Percentiles rank a stretch among this genome's conserved stretches.
Evolutionary conservation across 768 basidiomycete species (phyloP).

Genomic region (Auriscalpium vulgare): DNA sequence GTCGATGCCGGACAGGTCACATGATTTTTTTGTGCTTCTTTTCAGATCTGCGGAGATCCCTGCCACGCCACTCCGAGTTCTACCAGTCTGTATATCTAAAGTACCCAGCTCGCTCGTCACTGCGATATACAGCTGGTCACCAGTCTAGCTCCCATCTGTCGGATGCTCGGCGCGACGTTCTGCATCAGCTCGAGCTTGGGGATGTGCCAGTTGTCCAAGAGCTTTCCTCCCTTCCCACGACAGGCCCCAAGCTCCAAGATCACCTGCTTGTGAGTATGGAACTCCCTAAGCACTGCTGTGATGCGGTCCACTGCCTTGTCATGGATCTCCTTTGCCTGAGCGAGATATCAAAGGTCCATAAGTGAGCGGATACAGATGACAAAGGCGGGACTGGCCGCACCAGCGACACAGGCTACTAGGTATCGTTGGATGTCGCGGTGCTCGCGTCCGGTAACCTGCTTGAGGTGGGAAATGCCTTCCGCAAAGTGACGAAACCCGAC

Average conservation of each 20-base stretch:
- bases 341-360: constrained; percentile 30
- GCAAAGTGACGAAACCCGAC: constrained; percentile 30
- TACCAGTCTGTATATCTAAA: too few relatives aligned
- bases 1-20: background rate
- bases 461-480: constrained; percentile 30
- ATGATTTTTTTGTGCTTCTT: too few relatives aligned
- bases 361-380: constrained; percentile 27
- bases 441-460: constrained; percentile 35
- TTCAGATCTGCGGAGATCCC: background rate
- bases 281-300: constrained; percentile 17
- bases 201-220: constrained; percentile 29
- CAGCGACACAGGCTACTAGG: constrained; percentile 21
- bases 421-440: constrained; percentile 21
- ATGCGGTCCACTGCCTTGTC: background rate
- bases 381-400: constrained; percentile 22
- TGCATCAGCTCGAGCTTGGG: constrained; percentile 36
- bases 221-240: constrained; percentile 16
- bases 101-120: too few relatives aligned
- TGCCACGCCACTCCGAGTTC: background rate
- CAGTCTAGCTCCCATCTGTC: too few relatives aligned
- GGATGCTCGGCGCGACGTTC: constrained; percentile 3
- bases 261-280: constrained; percentile 28
- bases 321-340: constrained; percentile 23
- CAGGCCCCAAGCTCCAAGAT: constrained; percentile 25
- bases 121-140: too few relatives aligned